Evolutionary conservation across 257 asterid species (phyloP), one percentile per base, ranked within the genome.

Genomic region (Orobanche coerulescens): DNA sequence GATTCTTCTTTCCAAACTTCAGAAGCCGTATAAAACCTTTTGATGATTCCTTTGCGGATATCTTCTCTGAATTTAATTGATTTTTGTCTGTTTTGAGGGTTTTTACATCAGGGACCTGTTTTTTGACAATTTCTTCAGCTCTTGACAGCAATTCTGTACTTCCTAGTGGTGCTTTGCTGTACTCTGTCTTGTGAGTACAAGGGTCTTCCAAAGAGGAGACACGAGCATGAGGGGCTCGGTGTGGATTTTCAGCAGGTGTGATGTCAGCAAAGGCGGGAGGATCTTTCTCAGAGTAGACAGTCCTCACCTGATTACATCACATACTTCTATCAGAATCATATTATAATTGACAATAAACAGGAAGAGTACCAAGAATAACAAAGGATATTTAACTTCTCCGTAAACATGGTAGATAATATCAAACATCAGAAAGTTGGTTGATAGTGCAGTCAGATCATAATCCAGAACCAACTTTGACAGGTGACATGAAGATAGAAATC

Each of bases 1-100:
- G 70, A 73, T 69, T 85, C 84, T 88, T 92, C 81, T 88, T 92
- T 69, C 87, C 94, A 68, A 92, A 92, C 78, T 64, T 92, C 80
- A 92, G 62, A 60, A 92, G 87, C 61, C 88, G 84, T 71, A 76
- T 82, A 37, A 92, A 71, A 37, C 96, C 98, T 77, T 79, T 92
- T 20, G 96, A 71, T 60, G 91, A 61, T 68, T 88, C 94, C 77
- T 86, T 92, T 52, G 66, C 76, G 30, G 61, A 75, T 44, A 66
- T 47, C 76, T 78, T 85, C 74, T 77, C 95, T 0, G 78, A 50
- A 59, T 64, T 70, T 60, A 65, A 83, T 51, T 79, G 75, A 58
- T 67, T 58, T 50, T 62, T 73, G 34, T 79, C 94, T 62, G 73
- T 37, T 69, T 73, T 73, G 25, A 69, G 59, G 52, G 71, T 52